Percentiles rank a stretch among this genome's conserved stretches.
Evolutionary conservation across 1,284 basidiomycete species (phyloP).

Genomic region (Golubevia sp.): DNA sequence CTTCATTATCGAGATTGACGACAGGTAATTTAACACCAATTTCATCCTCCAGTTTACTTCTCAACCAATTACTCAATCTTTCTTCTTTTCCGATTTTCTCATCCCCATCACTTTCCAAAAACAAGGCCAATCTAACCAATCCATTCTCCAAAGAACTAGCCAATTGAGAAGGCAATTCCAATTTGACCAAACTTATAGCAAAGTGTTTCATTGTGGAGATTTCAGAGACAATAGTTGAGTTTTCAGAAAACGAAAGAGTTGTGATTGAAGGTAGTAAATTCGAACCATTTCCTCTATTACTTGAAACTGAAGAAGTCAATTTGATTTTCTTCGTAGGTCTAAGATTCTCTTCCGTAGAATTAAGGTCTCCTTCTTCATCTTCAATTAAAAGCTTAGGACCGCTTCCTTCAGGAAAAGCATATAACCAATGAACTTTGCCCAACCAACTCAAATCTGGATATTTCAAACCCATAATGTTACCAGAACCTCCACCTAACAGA

Average conservation of each 20-base stretch:
- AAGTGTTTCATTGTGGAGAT: slow-evolving; percentile 32
- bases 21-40: slow-evolving; percentile 12
- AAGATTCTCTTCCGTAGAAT: slow-evolving; percentile 16
- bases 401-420: slow-evolving; percentile 18
- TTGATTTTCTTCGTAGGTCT: slow-evolving; percentile 10
- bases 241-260: slow-evolving; percentile 21
- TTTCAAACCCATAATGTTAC: slow-evolving; percentile 19
- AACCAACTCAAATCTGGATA: slow-evolving; percentile 18
- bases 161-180: slow-evolving; percentile 29
- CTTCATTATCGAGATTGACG: background rate
- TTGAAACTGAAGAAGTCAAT: background rate
- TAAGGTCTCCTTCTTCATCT: slow-evolving; percentile 15
- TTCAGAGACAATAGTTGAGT: slow-evolving; percentile 27
- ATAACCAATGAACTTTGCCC: slow-evolving; percentile 16
- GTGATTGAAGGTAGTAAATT: slow-evolving; percentile 19
- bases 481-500: slow-evolving; percentile 16
- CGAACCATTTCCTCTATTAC: slow-evolving; percentile 1
- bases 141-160: slow-evolving; percentile 12
- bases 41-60: slow-evolving; percentile 29
- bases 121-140: background rate
- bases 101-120: background rate
- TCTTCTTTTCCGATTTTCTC: background rate
- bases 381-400: slow-evolving; percentile 16
- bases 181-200: slow-evolving; percentile 24
- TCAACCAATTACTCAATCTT: slow-evolving; percentile 28